phyloP scores from a whole-genome alignment of 2,329 filamentous ascomycete species.

The Scolecobasidium constrictum region DNA sequence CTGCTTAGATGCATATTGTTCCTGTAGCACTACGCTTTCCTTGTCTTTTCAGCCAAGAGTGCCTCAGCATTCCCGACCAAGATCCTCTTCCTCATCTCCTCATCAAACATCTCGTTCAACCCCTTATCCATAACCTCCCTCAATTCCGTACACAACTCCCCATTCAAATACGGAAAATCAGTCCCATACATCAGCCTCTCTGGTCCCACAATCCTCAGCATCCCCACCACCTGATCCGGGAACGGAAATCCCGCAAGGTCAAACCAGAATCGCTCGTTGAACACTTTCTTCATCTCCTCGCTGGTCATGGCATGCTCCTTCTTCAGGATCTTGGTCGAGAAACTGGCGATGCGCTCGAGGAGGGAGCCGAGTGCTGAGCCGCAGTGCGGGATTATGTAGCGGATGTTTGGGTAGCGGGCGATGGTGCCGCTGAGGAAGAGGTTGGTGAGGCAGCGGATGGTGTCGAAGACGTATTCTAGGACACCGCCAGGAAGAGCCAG shows the following conservation, averaged over 20 bases:
- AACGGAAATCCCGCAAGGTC: background rate
- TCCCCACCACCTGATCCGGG: background rate
- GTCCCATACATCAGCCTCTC: background rate
- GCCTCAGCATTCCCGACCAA: background rate
- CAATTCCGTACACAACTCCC: background rate
- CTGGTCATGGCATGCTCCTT: background rate
- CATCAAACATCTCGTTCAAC: background rate
- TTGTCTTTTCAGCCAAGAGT: background rate
- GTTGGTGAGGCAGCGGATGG: background rate
- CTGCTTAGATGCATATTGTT: too few relatives aligned
- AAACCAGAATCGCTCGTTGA: background rate
- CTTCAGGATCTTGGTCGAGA: background rate
- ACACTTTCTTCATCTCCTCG: background rate
- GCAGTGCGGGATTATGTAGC: background rate
- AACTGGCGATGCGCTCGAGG: background rate
- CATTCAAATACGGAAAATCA: background rate
- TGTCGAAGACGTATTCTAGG: conserved; percentile 1
- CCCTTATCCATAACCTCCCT: background rate
- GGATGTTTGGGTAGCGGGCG: background rate
- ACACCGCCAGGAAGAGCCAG: background rate
- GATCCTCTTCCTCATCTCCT: background rate
- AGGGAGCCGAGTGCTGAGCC: background rate
- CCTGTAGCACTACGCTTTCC: too few relatives aligned
- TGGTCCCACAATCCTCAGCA: background rate
- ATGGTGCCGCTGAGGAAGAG: background rate